phyloP scores from a whole-genome alignment of 306 rosid genomes.

The Mimosa bimucronata region DNA sequence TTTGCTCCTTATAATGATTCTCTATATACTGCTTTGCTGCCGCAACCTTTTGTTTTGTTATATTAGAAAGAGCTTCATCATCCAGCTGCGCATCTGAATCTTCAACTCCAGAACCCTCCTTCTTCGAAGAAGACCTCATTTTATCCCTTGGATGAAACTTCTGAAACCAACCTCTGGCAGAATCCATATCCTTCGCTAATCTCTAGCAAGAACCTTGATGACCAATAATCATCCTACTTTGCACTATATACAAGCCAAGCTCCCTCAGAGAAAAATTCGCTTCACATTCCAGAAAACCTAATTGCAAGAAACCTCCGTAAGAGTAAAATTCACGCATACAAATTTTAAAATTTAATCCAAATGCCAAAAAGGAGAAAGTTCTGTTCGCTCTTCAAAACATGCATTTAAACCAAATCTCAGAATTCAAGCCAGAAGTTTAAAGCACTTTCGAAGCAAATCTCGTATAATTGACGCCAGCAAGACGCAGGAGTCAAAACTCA shows the following conservation, averaged over 20 bases:
- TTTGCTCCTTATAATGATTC: slow-evolving; percentile 97
- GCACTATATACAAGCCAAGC: not conserved
- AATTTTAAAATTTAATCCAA: slow-evolving; percentile 11
- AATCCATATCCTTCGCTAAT: slow-evolving; percentile 63
- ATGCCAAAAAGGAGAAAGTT: not conserved
- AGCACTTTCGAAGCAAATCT: slow-evolving; percentile 20
- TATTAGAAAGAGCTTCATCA: slow-evolving; percentile 63
- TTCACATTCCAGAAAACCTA: slow-evolving; percentile 26
- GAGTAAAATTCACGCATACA: slow-evolving; percentile 2
- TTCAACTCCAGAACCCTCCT: slow-evolving; percentile 47
- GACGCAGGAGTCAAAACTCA: not conserved
- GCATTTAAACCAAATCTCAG: not conserved
- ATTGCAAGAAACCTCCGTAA: slow-evolving; percentile 23
- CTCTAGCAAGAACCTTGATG: slow-evolving; percentile 29
- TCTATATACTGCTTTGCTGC: slow-evolving; percentile 95
- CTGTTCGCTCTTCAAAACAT: not conserved
- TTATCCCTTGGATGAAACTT: slow-evolving; percentile 89
- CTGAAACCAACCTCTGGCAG: slow-evolving; percentile 86
- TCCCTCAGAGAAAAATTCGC: slow-evolving; percentile 13
- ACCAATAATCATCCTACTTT: slow-evolving; percentile 33
- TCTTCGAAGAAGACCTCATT: slow-evolving; percentile 56
- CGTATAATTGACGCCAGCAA: not conserved
- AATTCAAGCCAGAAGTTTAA: slow-evolving; percentile 13
- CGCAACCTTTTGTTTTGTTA: slow-evolving; percentile 84
- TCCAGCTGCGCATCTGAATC: slow-evolving; percentile 42